Percentiles rank a stretch among this genome's conserved stretches.
These are phyloP conservation scores for Luvunga scandens DNA, from an alignment of 345 rosid genomes.

Conservation along the genomic window DNA sequence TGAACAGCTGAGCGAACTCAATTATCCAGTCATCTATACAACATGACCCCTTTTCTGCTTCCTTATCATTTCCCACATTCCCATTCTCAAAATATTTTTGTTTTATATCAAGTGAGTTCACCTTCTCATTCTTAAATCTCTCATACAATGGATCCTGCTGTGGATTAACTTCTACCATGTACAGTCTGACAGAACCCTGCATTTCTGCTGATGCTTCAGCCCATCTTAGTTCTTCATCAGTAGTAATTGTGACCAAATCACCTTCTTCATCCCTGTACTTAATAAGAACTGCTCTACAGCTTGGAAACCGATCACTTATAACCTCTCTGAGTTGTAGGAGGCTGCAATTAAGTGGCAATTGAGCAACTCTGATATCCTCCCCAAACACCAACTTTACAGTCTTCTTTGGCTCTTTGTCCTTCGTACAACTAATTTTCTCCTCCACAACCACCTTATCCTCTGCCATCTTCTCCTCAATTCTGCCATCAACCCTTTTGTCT, in stretches of 20 bases:
- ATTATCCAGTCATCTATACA: conserved; percentile 82
- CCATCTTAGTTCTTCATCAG: conserved; percentile 77
- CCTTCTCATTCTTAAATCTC: conserved; percentile 34
- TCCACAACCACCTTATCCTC: conserved; percentile 55
- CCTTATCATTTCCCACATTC: conserved; percentile 29
- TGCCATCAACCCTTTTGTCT: conserved; percentile 40
- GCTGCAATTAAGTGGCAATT: conserved; percentile 64
- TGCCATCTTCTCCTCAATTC: conserved; percentile 36
- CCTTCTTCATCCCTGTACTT: conserved; percentile 91
- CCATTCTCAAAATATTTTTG: conserved; percentile 25
- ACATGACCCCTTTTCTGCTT: conserved; percentile 27
- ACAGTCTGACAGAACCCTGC: conserved; percentile 50
- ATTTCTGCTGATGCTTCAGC: conserved; percentile 59
- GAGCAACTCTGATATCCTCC: conserved; percentile 81
- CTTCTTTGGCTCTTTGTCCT: conserved; percentile 46
- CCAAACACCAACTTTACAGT: conserved; percentile 65
- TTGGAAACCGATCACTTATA: conserved; percentile 66
- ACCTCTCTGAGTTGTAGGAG: conserved; percentile 68
- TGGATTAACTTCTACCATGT: conserved; percentile 60
- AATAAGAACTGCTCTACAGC: conserved; percentile 59
- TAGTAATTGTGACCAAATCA: conserved; percentile 79
- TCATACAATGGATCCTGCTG: conserved; percentile 54
- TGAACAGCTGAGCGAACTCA: conserved; percentile 76
- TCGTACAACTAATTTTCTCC: conserved; percentile 41
- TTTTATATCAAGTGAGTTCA: conserved; percentile 4